Base-by-base conservation (phyloP, 495 filamentous ascomycete genomes). In the Durotheca rogersii region DNA sequence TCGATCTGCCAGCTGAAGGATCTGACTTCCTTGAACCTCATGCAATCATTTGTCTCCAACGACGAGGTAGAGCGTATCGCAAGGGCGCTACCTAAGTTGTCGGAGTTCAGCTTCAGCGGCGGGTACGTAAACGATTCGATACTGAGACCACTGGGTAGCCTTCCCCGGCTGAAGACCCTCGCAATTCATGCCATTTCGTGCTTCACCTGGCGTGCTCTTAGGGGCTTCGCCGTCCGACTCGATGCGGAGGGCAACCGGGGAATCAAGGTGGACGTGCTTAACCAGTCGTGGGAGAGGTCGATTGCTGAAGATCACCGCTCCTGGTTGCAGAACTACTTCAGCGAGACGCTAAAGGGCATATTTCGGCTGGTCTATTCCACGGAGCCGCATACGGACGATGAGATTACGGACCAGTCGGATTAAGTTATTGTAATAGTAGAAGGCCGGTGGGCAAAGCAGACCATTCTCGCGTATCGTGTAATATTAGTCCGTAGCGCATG, bases 81-180 rank as follows among this genome's bases (percentile, higher is more conserved):
- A 43, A 12, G 47, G 2, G 41, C 62, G 10, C 66, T 85, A 20
- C 66, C 69, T 0, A 54, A 65, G 2, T 67, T 89, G 11, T 80
- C 84, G 53, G 67, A 77, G 3, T 70, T 87, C 27, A 70, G 76
- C 17, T 73, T 76, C 42, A 79, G 81, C 25, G 79, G 78, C 31
- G 74, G 72, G 7, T 68, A 82, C 20, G 70, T 76, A 0, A 77
- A 85, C 51, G 68, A 67, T 31, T 64, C 76, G 7, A 80, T 80
- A 64, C 58, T 67, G 7, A 58, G 59, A 3, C 68, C 78, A 19
- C 38, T 78, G 6, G 47, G 62, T 29, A 56, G 71, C 2, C 42
- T 67, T 18, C 50, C 60, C 3, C 56, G 64, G n/a, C 66, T 86
- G 18, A 71, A 67, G 21, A 58, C 55, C 4, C 68, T 85, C 1